These are phyloP conservation scores for Crepidotus variabilis DNA, from an alignment of 768 basidiomycete genomes.

Conservation along the genomic window DNA sequence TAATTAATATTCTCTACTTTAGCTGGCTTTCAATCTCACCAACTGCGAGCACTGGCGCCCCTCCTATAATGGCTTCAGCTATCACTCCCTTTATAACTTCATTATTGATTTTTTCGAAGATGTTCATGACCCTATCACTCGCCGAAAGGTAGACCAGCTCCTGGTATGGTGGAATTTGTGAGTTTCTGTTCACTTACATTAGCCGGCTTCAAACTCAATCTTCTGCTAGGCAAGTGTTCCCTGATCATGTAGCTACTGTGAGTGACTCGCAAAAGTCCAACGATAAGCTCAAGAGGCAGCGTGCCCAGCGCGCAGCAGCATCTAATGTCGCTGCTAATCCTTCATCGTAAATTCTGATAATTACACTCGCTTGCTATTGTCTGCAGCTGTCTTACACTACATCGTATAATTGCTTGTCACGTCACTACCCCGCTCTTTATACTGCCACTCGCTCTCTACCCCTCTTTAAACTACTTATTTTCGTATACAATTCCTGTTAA, in stretches of 20 bases:
- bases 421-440: neutral
- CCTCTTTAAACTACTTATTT: no score
- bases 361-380: neutral
- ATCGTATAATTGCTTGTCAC: neutral
- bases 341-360: neutral
- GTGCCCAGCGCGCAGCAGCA: neutral
- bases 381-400: neutral
- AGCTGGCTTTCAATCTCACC: constrained; percentile 12
- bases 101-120: constrained; percentile 20
- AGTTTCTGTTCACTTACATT: neutral
- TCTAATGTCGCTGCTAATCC: neutral
- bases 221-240: constrained; percentile 3
- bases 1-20: neutral
- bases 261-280: neutral
- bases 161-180: constrained; percentile 16
- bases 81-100: constrained; percentile 14
- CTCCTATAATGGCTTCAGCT: constrained; percentile 14
- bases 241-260: neutral
- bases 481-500: no score
- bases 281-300: constrained; percentile 2
- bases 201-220: neutral
- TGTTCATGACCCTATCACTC: neutral
- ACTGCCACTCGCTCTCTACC: no score
- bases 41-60: constrained; percentile 9
- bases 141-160: neutral